phyloP scores from a whole-genome alignment of 306 rosid genomes.

The Malus domestica region DNA sequence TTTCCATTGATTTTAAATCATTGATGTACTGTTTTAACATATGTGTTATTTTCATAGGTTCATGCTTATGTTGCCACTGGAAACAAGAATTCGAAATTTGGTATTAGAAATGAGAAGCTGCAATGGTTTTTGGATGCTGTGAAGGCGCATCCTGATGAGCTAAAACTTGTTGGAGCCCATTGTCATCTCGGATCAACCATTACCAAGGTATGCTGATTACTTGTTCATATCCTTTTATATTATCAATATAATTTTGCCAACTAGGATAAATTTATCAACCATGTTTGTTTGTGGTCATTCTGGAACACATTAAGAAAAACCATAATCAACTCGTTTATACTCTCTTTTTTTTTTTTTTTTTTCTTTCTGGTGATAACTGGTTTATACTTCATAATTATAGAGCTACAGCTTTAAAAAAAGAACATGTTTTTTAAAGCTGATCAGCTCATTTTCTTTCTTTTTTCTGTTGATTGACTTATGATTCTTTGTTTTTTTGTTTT shows the following conservation, averaged over 20 bases:
- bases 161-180: constrained; percentile 93
- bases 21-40: not conserved
- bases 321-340: not conserved
- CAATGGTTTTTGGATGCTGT: constrained; percentile 90
- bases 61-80: constrained; percentile 97
- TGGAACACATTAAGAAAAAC: not conserved
- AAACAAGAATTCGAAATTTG: constrained; percentile 91
- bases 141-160: constrained; percentile 69
- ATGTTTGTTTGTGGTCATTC: not conserved
- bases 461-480: not conserved
- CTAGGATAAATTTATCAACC: not conserved
- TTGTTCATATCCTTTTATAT: not conserved
- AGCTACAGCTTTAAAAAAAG: not conserved
- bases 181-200: constrained; percentile 98
- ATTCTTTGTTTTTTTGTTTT: not conserved
- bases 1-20: not conserved
- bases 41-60: constrained; percentile 41
- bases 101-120: constrained; percentile 90
- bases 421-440: no score
- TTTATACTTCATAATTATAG: not conserved
- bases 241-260: not conserved
- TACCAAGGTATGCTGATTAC: constrained; percentile 55
- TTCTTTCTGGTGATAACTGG: not conserved
- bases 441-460: not conserved
- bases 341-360: no score